Percentiles rank a stretch among this genome's conserved stretches.
phyloP scores from a whole-genome alignment of 345 rosid species.

The Leavenworthia alabamica region DNA sequence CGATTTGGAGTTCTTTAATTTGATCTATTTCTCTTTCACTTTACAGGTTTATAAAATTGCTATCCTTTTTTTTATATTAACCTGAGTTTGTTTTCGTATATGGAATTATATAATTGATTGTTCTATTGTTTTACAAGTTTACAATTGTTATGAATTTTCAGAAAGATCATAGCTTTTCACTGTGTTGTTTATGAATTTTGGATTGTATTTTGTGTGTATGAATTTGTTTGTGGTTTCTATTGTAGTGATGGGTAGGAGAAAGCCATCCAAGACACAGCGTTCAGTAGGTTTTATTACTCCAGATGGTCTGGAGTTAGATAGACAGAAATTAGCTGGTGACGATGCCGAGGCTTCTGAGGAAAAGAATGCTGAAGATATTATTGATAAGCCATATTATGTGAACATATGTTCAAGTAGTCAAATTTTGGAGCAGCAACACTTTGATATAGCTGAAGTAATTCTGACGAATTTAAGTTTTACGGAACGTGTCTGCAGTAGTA shows the following conservation, averaged over 20 bases:
- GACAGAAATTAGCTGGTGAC: constrained; percentile 3
- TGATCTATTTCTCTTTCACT: not conserved
- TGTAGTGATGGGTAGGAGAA: constrained; percentile 78
- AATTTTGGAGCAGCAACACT: constrained; percentile 49
- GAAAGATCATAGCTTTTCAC: not conserved
- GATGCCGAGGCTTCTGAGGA: constrained; percentile 10
- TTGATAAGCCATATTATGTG: constrained; percentile 51
- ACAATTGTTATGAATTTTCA: not conserved
- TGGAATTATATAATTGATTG: not conserved
- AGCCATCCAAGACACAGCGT: constrained; percentile 70
- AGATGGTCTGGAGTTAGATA: constrained; percentile 22
- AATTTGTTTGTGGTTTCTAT: constrained; percentile 5
- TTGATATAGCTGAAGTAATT: constrained; percentile 78
- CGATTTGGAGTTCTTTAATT: not conserved
- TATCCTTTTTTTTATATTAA: not conserved
- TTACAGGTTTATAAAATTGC: constrained; percentile 14
- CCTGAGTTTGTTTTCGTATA: not conserved
- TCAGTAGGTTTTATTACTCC: constrained; percentile 44
- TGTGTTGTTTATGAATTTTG: not conserved
- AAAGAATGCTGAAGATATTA: constrained; percentile 20
- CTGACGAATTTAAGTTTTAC: constrained; percentile 43
- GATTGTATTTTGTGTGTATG: not conserved
- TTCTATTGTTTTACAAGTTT: not conserved
- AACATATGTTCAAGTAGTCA: constrained; percentile 39
- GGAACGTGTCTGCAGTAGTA: constrained; percentile 34